Percentiles rank a stretch among this genome's conserved stretches.
phyloP scores from a whole-genome alignment of 2,329 filamentous ascomycete species.

The Sporothrix luriei region DNA sequence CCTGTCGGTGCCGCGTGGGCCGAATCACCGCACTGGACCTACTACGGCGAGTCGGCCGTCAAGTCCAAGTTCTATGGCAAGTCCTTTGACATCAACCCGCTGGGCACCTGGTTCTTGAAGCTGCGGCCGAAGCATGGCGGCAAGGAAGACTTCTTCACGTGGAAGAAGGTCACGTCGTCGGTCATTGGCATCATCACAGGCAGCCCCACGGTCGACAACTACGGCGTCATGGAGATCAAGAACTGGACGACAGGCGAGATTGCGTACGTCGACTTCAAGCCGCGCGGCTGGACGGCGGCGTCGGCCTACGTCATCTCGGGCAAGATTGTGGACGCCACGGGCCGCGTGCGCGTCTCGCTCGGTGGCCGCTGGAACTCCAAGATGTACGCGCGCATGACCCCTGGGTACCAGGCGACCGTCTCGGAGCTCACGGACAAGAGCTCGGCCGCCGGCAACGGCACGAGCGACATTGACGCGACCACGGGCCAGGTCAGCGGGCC shows the following conservation, averaged over 20 bases:
- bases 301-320: slow-evolving; percentile 87
- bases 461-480: slow-evolving; percentile 40
- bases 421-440: slow-evolving; percentile 23
- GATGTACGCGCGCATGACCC: slow-evolving; percentile 89
- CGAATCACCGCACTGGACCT: slow-evolving; percentile 92
- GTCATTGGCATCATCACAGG: slow-evolving; percentile 99
- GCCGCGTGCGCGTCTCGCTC: slow-evolving; percentile 83
- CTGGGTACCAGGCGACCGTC: slow-evolving; percentile 79
- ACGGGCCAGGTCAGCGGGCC: slow-evolving; percentile 52
- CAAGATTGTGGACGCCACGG: slow-evolving; percentile 76
- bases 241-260: slow-evolving; percentile 95
- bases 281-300: slow-evolving; percentile 91
- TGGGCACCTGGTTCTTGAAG: slow-evolving; percentile 95
- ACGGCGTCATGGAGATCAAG: slow-evolving; percentile 94
- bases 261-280: slow-evolving; percentile 89
- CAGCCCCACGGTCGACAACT: slow-evolving; percentile 95
- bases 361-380: slow-evolving; percentile 97
- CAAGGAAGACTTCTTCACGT: slow-evolving; percentile 88
- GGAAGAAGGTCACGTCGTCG: slow-evolving; percentile 97
- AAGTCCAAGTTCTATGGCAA: slow-evolving; percentile 97
- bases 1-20: slow-evolving; percentile 92
- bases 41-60: slow-evolving; percentile 93
- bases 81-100: slow-evolving; percentile 93
- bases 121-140: slow-evolving; percentile 73
- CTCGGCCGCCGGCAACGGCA: slow-evolving; percentile 16